Evolutionary conservation across 2,329 filamentous ascomycete species (phyloP).

Genomic region (Cladophialophora immunda): DNA sequence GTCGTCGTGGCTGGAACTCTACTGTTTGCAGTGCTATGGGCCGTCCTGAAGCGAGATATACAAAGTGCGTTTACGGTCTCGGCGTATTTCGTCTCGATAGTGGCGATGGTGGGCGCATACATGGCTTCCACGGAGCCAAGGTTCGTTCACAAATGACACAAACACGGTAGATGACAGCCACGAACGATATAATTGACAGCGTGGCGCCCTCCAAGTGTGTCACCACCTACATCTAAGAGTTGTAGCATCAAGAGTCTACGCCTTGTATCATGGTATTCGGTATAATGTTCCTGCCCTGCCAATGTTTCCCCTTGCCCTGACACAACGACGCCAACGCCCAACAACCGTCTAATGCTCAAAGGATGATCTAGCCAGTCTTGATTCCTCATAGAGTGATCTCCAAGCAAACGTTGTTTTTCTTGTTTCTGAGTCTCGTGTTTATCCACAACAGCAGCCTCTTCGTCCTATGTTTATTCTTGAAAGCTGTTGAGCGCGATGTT

Average conservation of each 20-base stretch:
- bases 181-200: too few relatives aligned
- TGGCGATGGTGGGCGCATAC: background rate
- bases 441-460: background rate
- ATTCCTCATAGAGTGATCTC: too few relatives aligned
- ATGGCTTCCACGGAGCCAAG: background rate
- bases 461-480: background rate
- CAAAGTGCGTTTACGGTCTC: background rate
- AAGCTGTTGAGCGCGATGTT: conserved; percentile 13
- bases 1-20: background rate
- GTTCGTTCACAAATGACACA: background rate
- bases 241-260: too few relatives aligned
- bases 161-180: too few relatives aligned
- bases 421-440: background rate
- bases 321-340: too few relatives aligned
- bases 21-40: background rate
- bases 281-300: too few relatives aligned
- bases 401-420: background rate
- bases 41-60: background rate
- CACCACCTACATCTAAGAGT: too few relatives aligned
- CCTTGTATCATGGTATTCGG: too few relatives aligned
- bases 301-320: too few relatives aligned
- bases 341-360: too few relatives aligned
- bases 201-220: too few relatives aligned
- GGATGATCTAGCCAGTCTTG: too few relatives aligned
- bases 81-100: background rate